Evolutionary conservation across 1,284 basidiomycete species (phyloP).

Genomic region (Coniferiporia sulphurascens): DNA sequence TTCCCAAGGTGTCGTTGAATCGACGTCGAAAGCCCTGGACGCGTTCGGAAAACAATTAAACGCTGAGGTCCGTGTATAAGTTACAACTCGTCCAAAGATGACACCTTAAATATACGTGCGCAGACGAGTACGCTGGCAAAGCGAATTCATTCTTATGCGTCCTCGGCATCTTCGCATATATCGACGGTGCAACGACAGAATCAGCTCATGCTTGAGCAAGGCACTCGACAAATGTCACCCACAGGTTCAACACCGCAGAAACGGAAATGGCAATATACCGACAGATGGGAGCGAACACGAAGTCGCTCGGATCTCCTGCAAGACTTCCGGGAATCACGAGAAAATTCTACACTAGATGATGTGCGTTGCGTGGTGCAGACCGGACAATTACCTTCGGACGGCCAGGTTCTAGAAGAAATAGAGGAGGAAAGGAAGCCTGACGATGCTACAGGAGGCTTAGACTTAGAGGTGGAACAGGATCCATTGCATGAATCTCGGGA

Average conservation of each 20-base stretch:
- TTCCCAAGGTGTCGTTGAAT: slow-evolving; percentile 24
- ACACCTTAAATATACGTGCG: background rate
- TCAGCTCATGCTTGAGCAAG: slow-evolving; percentile 50
- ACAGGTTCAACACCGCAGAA: slow-evolving; percentile 72
- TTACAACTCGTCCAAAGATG: background rate
- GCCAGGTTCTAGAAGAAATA: background rate
- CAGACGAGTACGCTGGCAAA: slow-evolving; percentile 22
- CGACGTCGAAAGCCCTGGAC: slow-evolving; percentile 46
- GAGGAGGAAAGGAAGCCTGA: slow-evolving; percentile 1
- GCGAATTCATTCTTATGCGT: slow-evolving; percentile 38
- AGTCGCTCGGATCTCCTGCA: slow-evolving; percentile 39
- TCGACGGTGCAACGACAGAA: slow-evolving; percentile 45
- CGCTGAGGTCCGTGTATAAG: slow-evolving; percentile 41
- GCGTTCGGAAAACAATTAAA: slow-evolving; percentile 38
- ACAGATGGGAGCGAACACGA: slow-evolving; percentile 65
- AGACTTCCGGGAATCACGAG: slow-evolving; percentile 1
- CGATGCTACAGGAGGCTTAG: background rate
- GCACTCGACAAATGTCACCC: slow-evolving; percentile 53
- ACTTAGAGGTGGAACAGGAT: slow-evolving; percentile 1
- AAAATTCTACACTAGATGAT: background rate
- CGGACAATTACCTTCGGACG: background rate
- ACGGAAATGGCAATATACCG: slow-evolving; percentile 59
- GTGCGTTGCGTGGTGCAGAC: background rate
- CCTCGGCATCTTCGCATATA: slow-evolving; percentile 37
- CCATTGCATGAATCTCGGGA: background rate